phyloP scores from a whole-genome alignment of 2,329 filamentous ascomycete species.

The Beauveria medogensis region DNA sequence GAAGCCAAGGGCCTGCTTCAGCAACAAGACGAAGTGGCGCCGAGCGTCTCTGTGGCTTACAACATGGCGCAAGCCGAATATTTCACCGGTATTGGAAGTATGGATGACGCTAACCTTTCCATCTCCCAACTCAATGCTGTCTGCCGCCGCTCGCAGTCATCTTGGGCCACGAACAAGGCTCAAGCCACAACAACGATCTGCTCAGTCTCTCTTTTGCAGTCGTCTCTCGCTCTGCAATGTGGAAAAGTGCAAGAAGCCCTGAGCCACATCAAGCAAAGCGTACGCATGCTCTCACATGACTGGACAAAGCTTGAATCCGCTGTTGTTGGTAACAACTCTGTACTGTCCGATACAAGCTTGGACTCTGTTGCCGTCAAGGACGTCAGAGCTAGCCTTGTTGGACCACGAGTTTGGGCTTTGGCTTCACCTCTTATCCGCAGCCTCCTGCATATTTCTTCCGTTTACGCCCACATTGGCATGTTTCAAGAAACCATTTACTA shows the following conservation, averaged over 20 bases:
- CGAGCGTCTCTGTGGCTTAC: constrained; percentile 33
- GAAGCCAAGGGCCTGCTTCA: constrained; percentile 44
- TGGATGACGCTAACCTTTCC: constrained; percentile 47
- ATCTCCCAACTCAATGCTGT: constrained; percentile 25
- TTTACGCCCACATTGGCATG: constrained; percentile 79
- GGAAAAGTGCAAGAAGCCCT: constrained; percentile 54
- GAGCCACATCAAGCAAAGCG: constrained; percentile 46
- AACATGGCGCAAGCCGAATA: constrained; percentile 71
- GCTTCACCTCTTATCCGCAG: constrained; percentile 65
- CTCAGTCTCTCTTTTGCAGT: constrained; percentile 46
- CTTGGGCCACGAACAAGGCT: constrained; percentile 27
- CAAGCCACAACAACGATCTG: constrained; percentile 25
- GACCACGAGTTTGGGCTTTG: constrained; percentile 70
- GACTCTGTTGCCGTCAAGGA: constrained; percentile 19
- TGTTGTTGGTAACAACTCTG: constrained; percentile 19
- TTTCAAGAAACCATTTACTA: constrained; percentile 86
- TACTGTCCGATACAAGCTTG: constrained; percentile 22
- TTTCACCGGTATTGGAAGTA: constrained; percentile 56
- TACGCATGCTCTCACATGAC: constrained; percentile 47
- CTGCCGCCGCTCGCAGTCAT: constrained; percentile 21
- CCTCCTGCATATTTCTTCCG: constrained; percentile 63
- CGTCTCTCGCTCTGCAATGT: constrained; percentile 54
- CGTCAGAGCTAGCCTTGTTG: constrained; percentile 15
- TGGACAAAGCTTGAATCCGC: constrained; percentile 43
- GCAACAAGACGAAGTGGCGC: constrained; percentile 26